Evolutionary conservation across 2,329 filamentous ascomycete genomes (phyloP).

Genomic region (Tricladium varicosporioides): DNA sequence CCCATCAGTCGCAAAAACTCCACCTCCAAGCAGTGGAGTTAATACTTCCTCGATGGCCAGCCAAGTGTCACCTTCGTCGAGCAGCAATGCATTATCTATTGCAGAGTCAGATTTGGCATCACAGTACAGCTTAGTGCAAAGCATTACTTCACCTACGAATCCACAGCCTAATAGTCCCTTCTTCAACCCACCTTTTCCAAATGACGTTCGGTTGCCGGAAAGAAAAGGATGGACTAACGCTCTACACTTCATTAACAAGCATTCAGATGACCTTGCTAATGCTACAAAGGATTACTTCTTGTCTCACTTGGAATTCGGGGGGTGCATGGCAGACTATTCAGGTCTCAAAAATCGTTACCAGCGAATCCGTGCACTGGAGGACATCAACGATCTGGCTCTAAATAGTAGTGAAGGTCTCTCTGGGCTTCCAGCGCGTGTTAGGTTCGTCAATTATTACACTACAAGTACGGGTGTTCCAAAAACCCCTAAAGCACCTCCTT

Average conservation of each 20-base stretch:
- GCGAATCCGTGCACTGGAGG: constrained; percentile 68
- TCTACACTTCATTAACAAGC: constrained; percentile 78
- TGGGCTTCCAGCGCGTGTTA: constrained; percentile 49
- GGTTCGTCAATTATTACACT: constrained; percentile 90
- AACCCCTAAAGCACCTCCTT: constrained; percentile 35
- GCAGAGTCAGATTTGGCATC: constrained; percentile 22
- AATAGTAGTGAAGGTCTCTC: constrained; percentile 21
- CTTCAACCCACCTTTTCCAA: constrained; percentile 73
- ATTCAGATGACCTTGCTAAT: constrained; percentile 63
- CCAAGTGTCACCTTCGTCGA: constrained; percentile 18
- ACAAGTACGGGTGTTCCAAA: constrained; percentile 74
- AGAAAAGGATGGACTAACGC: constrained; percentile 67
- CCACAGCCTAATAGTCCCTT: constrained; percentile 50
- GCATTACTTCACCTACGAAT: constrained; percentile 25
- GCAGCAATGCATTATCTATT: constrained; percentile 22
- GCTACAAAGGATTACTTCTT: constrained; percentile 72
- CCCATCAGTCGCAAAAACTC: constrained; percentile 23
- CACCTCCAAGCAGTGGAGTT: constrained; percentile 16
- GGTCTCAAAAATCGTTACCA: constrained; percentile 70
- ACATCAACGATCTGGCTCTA: constrained; percentile 55
- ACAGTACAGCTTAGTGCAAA: constrained; percentile 24
- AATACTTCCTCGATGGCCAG: constrained; percentile 20
- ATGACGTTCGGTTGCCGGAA: constrained; percentile 69
- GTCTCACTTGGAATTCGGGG: constrained; percentile 81
- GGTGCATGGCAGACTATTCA: constrained; percentile 73